A percentile compares a stretch with the other conserved stretches of the same genome.
phyloP scores from a whole-genome alignment of 257 asterid species.

The Solanum boliviense region DNA sequence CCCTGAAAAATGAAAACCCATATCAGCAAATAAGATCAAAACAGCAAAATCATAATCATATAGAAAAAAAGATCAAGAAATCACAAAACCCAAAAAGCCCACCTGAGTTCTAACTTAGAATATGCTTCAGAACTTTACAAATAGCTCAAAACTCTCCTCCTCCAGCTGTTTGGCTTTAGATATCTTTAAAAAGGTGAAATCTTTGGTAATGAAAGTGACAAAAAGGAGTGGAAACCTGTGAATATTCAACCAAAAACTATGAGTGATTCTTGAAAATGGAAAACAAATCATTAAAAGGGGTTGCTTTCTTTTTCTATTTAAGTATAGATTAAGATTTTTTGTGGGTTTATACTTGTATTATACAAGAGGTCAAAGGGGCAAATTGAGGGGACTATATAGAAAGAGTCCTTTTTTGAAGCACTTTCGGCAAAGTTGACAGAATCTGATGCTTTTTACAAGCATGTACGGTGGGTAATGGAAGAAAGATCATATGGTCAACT shows the following conservation, averaged over 20 bases:
- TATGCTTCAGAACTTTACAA: background rate
- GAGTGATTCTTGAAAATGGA: background rate
- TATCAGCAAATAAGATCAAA: slow-evolving; percentile 8
- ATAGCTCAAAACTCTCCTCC: background rate
- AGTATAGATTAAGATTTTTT: no score
- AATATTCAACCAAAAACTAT: background rate
- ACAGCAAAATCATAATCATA: background rate
- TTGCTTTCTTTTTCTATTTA: background rate
- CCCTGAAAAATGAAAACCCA: slow-evolving; percentile 15
- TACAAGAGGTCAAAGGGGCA: background rate
- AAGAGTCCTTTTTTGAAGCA: background rate
- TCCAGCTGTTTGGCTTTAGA: background rate
- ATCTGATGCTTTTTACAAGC: background rate
- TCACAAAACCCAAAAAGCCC: background rate
- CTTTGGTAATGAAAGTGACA: background rate
- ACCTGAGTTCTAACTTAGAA: background rate
- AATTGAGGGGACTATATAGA: background rate
- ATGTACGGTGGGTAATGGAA: background rate
- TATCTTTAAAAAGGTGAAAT: background rate
- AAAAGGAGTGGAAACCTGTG: background rate
- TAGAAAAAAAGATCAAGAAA: background rate
- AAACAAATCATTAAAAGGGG: background rate
- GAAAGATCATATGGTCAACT: background rate
- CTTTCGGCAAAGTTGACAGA: background rate
- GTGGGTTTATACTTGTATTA: no score